Percentiles rank a stretch among this genome's conserved stretches.
Conservation (phyloP, 352 stramenopile genomes). For the Globisporangium carolinianum region DNA sequence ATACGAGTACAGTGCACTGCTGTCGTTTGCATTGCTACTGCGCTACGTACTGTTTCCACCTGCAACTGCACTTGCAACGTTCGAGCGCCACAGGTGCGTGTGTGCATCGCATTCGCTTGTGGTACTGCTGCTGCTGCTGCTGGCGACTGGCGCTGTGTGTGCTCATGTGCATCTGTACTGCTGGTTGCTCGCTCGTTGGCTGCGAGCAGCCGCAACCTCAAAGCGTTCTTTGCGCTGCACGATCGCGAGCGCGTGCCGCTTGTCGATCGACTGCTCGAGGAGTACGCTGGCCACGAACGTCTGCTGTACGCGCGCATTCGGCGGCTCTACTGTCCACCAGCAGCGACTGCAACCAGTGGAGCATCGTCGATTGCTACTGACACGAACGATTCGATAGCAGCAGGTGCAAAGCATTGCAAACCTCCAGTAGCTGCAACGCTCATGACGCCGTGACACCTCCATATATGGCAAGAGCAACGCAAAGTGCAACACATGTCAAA, state of each 20-base stretch:
- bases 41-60: constrained; percentile 32
- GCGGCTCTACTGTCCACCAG: constrained; percentile 22
- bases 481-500: too few species aligned
- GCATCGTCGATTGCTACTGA: too few species aligned
- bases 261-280: too few species aligned
- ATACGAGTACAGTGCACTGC: constrained; percentile 22
- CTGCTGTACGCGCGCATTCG: constrained; percentile 44
- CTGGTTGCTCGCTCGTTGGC: not conserved
- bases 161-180: too few species aligned
- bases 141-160: too few species aligned
- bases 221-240: constrained; percentile 38
- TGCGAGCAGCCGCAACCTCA: constrained; percentile 23
- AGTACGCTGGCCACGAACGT: constrained; percentile 42
- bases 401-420: too few species aligned
- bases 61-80: constrained; percentile 24
- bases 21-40: constrained; percentile 27
- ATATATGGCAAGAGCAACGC: too few species aligned
- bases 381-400: too few species aligned
- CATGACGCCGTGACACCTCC: constrained; percentile 1
- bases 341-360: not conserved
- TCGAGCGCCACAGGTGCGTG: constrained; percentile 25
- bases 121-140: too few species aligned
- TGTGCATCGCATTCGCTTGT: too few species aligned
- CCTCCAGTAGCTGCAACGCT: not conserved
- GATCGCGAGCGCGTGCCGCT: constrained; percentile 17